Base-by-base conservation (phyloP, 1,284 basidiomycete species). In the Lignosus rhinocerotis region DNA sequence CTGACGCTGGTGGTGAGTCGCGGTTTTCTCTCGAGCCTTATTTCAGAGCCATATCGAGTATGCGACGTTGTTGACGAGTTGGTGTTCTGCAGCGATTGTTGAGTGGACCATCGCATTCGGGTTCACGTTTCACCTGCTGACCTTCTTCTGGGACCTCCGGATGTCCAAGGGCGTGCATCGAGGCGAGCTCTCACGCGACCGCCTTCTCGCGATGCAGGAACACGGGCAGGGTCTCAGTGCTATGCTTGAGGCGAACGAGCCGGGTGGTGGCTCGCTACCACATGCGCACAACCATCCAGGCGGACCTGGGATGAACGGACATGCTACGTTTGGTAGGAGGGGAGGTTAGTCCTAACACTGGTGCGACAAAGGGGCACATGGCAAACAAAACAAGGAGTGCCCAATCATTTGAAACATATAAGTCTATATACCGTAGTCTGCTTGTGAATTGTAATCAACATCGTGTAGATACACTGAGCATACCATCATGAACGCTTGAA, bases 101-200 rank as follows among this genome's bases (percentile, higher is more conserved):
- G 90, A 92, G 70, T 92, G 89, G 89, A 70, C 72, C 1, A 89
- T 92, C 57, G 79, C 82, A 1, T 86, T 91, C 60, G 83, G 86
- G 9, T 91, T 85, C 68, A 86, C 86, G 4, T 79, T 64, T 56
- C 62, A 62, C 54, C 42, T 64, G 16, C 53, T 60, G 31, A 62
- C 63, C 10, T 64, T 64, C 58, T 58, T 64, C 53, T 64, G 60
- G 59, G 62, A 64, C 59, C 53, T 64, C 19, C 60, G 58, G 19
- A 61, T 61, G 58, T 53, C 60, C 17, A 64, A 64, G 36, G 63
- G 60, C 36, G 60, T 64, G 32, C 51, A 52, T 33, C 52, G 47
- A 34, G 63, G 60, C 51, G 60, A 64, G 58, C 53, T 64, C 33
- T 60, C 58, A 8, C 60, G 58, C 12, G 36, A 56, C 21, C 59